Conservation (phyloP, 352 stramenopile species). For the Globisporangium uncinulatum region DNA sequence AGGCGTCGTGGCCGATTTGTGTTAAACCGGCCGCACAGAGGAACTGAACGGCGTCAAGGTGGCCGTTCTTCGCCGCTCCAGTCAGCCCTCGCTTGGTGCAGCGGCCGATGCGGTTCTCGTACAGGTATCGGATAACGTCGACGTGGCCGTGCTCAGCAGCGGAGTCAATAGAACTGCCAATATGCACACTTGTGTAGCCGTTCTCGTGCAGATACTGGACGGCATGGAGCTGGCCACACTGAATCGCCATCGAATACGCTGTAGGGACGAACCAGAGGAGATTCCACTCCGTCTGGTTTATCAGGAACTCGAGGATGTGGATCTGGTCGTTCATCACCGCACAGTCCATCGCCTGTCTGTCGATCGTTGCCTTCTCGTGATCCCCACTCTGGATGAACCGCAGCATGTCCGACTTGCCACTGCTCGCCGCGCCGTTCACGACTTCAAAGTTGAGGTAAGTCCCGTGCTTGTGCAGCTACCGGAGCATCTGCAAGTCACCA, state of each 20-base stretch:
- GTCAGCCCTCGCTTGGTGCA: too few relatives aligned
- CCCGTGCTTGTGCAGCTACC: background rate
- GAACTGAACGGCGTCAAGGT: background rate
- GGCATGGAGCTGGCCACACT: too few relatives aligned
- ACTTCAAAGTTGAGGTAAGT: background rate
- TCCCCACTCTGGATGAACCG: background rate
- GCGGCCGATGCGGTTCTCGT: background rate
- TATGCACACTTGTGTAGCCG: background rate
- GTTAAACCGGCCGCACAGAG: background rate
- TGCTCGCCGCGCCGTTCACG: constrained; percentile 2
- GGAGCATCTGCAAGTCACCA: background rate
- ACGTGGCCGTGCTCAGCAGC: background rate
- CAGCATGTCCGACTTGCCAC: background rate
- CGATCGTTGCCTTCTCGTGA: background rate
- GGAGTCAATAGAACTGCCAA: background rate
- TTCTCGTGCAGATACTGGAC: background rate
- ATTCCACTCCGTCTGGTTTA: background rate
- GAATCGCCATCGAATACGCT: background rate
- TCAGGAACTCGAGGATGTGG: background rate
- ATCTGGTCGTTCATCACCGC: background rate
- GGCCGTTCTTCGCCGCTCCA: background rate
- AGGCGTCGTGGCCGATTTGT: too few relatives aligned
- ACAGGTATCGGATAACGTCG: background rate
- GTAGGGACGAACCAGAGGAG: background rate
- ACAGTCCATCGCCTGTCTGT: background rate